Evolutionary conservation across 2,329 filamentous ascomycete genomes (phyloP), one percentile per base, ranked within the genome.

Genomic region (Fusarium sp.): DNA sequence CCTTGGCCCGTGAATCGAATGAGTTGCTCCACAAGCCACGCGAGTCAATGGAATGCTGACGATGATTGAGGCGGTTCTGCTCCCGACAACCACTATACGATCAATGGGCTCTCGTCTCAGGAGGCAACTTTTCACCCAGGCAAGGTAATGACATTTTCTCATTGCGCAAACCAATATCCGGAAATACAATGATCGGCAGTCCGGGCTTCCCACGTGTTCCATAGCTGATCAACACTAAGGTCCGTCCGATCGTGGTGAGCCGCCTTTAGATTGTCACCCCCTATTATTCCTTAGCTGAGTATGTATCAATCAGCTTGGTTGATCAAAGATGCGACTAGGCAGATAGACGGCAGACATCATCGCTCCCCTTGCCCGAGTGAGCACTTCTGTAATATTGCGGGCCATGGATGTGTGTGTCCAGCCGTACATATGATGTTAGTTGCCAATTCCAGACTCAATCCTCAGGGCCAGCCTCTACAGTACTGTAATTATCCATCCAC

Each of bases 1-100:
- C 17, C 13, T 35, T 35, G 27, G 10, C 61, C 61, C 54, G 54
- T 63, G 51, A 31, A 35, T 15, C 15, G 47, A 29, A 33, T 69
- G 31, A 29, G 31, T 48, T 66, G 49, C 65, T 74, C 72, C 72
- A 73, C 72, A 74, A 72, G 72, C 72, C 72, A 74, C 72, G 70
- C 69, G 72, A 68, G 57, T 74, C 67, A 64, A 66, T 62, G 67
- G 72, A 73, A 72, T 73, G 69, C 54, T 69, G 55, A 47, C 48
- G 35, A 36, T 42, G 35, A 18, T 21, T 43, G 29, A 31, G 29
- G 29, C 17, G n/a, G 58, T 54, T 56, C 40, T 40, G 23, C 39
- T 45, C 11, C 11, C 25, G 36, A 21, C 27, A 18, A 35, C 37
- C 27, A 29, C 27, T 4, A 31, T 31, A 31, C 11, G 10, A 9